Evolutionary conservation across 176 grass and related monocot genomes (phyloP).

Genomic region (Zizania latifolia): DNA sequence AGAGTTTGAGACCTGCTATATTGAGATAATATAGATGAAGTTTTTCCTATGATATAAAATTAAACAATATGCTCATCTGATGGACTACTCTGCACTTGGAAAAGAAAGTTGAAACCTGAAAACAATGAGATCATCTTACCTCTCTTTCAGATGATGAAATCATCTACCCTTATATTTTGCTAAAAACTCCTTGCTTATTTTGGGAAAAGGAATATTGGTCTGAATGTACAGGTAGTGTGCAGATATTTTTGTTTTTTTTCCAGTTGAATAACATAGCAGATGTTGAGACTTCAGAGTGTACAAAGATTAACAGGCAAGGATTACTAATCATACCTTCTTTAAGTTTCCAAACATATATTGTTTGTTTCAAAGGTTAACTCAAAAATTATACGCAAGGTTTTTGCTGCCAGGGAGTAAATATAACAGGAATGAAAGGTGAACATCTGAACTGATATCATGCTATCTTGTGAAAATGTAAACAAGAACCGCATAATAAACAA

Average conservation of each 20-base stretch:
- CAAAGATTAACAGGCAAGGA: not conserved
- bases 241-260: too few species aligned
- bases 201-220: not conserved
- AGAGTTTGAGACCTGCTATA: too few species aligned
- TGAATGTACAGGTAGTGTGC: not conserved
- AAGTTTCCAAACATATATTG: not conserved
- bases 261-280: too few species aligned
- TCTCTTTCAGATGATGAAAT: not conserved
- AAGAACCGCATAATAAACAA: not conserved
- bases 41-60: too few species aligned
- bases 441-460: not conserved
- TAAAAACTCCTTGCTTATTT: not conserved
- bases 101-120: not conserved
- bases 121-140: not conserved
- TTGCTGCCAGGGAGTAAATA: not conserved
- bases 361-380: not conserved
- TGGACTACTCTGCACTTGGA: not conserved
- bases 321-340: not conserved
- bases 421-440: not conserved
- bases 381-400: not conserved
- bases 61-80: not conserved
- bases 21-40: too few species aligned
- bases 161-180: not conserved
- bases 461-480: not conserved
- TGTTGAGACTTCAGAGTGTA: not conserved